phyloP scores from a whole-genome alignment of 129 eudicot genomes.

The Erigeron canadensis region DNA sequence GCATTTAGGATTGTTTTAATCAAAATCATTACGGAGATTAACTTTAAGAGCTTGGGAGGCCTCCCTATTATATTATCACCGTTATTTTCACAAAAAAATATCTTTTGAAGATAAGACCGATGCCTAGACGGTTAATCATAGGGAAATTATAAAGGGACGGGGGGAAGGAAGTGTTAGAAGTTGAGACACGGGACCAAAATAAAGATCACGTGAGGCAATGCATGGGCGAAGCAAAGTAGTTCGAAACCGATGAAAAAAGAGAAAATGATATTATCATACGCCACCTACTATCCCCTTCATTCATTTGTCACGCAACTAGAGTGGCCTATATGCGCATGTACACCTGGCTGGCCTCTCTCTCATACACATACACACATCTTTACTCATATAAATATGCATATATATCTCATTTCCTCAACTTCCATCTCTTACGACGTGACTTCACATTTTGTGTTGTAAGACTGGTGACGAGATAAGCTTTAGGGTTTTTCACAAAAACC shows the following conservation, averaged over 20 bases:
- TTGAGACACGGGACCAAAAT: conserved; percentile 13
- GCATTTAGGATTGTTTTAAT: too few species aligned
- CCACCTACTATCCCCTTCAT: conserved; percentile 49
- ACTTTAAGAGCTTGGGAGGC: too few species aligned
- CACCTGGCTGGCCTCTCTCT: conserved; percentile 1
- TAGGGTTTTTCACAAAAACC: conserved; percentile 24
- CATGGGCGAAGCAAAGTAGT: not conserved
- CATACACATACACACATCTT: not conserved
- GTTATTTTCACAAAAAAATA: too few species aligned
- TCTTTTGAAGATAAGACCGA: conserved; percentile 12
- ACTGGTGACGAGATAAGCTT: conserved; percentile 9
- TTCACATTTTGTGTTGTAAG: not conserved
- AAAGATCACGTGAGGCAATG: conserved; percentile 25
- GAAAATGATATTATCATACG: conserved; percentile 51
- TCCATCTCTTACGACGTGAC: not conserved
- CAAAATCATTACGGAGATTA: too few species aligned
- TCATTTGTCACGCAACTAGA: conserved; percentile 65
- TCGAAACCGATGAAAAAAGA: not conserved
- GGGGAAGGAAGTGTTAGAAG: conserved; percentile 4
- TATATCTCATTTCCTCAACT: conserved; percentile 5
- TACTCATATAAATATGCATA: conserved; percentile 51
- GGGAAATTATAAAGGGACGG: not conserved
- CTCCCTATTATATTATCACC: too few species aligned
- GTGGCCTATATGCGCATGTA: conserved; percentile 35
- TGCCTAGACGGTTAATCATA: conserved; percentile 12